These are phyloP conservation scores for Eucalyptus erythrocorys DNA, from an alignment of 345 rosid genomes.

Conservation along the genomic window DNA sequence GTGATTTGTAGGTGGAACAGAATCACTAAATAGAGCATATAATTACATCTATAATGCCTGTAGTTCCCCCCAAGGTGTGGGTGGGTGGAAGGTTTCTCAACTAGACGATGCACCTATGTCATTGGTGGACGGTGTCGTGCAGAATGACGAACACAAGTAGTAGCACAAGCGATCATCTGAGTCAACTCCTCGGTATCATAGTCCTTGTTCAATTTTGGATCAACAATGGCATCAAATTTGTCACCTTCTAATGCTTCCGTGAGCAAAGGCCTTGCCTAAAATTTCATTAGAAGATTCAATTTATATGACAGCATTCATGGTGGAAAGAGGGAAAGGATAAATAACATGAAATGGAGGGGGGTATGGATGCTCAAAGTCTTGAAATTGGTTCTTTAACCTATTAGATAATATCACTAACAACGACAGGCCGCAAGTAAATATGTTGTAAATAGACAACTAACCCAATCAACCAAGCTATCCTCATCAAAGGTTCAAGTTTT, in stretches of 20 bases:
- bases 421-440: not conserved
- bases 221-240: conserved; percentile 40
- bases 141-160: conserved; percentile 69
- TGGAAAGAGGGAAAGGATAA: not conserved
- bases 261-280: conserved; percentile 72
- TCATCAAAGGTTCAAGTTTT: conserved; percentile 32
- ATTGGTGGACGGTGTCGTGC: conserved; percentile 65
- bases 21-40: not conserved
- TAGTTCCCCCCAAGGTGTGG: no score
- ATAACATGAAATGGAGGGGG: not conserved
- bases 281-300: not conserved
- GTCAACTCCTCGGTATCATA: conserved; percentile 45
- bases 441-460: conserved; percentile 4
- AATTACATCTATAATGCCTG: not conserved
- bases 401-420: not conserved
- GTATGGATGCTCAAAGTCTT: not conserved
- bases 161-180: conserved; percentile 68
- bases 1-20: no score
- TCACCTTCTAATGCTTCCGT: conserved; percentile 35
- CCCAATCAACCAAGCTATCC: conserved; percentile 90
- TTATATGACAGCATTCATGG: not conserved
- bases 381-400: not conserved
- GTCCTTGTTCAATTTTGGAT: conserved; percentile 32
- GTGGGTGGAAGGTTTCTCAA: not conserved
- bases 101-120: conserved; percentile 53